Evolutionary conservation across 2,329 filamentous ascomycete genomes (phyloP), one percentile per base, ranked within the genome.

Genomic region (Sporothrix pallida): DNA sequence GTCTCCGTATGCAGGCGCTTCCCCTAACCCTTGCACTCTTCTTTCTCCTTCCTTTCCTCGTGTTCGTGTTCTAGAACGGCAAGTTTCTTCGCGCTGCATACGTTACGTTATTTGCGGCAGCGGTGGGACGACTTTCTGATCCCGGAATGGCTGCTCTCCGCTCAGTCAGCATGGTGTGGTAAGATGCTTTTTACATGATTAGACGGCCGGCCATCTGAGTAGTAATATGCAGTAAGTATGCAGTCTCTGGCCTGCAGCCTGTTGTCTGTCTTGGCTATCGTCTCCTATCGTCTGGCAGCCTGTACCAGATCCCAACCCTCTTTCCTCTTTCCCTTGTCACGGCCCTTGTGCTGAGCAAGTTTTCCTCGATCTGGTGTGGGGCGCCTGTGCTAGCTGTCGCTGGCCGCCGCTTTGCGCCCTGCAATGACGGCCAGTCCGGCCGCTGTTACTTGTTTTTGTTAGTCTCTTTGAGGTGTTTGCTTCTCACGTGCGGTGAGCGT

Each of bases 341-440:
- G n/a, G 23, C 10, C 42, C 46, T 37, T 9, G 44, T 68, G 8
- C 17, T 67, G 65, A 68, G 65, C 65, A 68, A 52, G 65, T 68
- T 68, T 68, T 37, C 31, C 65, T 68, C 65, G 23, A 52, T n/a
- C 26, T n/a, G 62, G 42, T 48, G 65, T 68, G 46, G 65, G 65
- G 46, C 65, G 46, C 15, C 26, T 37, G 10, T 37, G 31, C 31
- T 37, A 37, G 31, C 52, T 46, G 44, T 23, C 44, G 60, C n/a
- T 23, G 60, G 20, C 17, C 60, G 37, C n/a, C 37, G 37, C 60
- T 46, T 46, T 26, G 42, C 62, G 42, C 37, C 31, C 37, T 63
- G 60, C 15, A 17, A 5, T 13, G 37, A 46, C 60, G 60, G 60
- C 31, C 37, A 9, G 60, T 20, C 60, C 37, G 60, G 17, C 37